Evolutionary conservation across 176 grass and related monocot species (phyloP).

Genomic region (Dactylis glomerata): DNA sequence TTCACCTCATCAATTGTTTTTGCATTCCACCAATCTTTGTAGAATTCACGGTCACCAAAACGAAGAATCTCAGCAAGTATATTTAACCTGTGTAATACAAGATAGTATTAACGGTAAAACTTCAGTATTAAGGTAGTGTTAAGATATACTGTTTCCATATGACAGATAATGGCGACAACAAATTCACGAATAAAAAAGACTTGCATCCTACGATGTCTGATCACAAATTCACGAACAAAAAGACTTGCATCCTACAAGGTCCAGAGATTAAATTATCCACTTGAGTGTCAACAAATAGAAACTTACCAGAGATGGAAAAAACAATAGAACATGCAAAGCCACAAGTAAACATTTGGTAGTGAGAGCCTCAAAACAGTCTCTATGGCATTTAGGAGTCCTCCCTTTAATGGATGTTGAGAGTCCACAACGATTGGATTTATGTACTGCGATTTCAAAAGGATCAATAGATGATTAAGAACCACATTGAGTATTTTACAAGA

Average conservation of each 20-base stretch:
- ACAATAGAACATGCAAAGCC: slow-evolving; percentile 99
- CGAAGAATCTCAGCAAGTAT: slow-evolving; percentile 94
- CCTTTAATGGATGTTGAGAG: slow-evolving; percentile 95
- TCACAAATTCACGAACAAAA: no score
- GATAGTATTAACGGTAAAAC: neutral
- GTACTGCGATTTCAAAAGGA: slow-evolving; percentile 62
- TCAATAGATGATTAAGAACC: slow-evolving; percentile 16
- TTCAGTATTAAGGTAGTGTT: neutral
- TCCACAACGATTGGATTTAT: slow-evolving; percentile 94
- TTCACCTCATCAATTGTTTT: slow-evolving; percentile 96
- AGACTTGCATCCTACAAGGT: neutral
- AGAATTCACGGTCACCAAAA: slow-evolving; percentile 99
- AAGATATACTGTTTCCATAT: neutral
- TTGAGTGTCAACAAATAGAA: slow-evolving; percentile 13
- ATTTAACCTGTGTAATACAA: slow-evolving; percentile 64
- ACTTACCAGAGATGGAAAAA: slow-evolving; percentile 97
- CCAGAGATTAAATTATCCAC: neutral
- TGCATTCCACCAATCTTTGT: slow-evolving; percentile 99
- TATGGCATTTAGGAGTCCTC: slow-evolving; percentile 70
- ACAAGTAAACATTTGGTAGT: slow-evolving; percentile 90
- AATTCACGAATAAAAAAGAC: neutral
- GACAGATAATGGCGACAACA: neutral
- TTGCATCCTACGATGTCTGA: neutral
- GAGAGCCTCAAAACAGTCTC: slow-evolving; percentile 92
- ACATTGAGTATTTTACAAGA: neutral